Evolutionary conservation across 2,329 filamentous ascomycete genomes (phyloP).

Genomic region (Ophiocordyceps camponoti-leonardi): DNA sequence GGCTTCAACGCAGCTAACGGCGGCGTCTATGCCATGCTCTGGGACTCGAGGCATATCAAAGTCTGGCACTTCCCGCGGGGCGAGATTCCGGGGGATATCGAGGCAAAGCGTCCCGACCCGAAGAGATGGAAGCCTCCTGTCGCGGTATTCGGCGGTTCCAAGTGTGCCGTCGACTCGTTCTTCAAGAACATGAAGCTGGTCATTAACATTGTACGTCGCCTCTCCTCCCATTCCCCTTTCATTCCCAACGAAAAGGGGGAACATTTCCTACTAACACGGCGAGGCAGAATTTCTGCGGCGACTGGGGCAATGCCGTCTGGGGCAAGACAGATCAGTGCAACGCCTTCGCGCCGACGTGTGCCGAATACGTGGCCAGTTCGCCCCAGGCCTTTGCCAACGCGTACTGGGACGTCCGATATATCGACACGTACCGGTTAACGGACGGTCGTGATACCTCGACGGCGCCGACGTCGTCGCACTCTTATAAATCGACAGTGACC

Average conservation of each 20-base stretch:
- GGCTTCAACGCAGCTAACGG: conserved; percentile 49
- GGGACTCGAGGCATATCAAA: conserved; percentile 49
- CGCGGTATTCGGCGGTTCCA: conserved; percentile 46
- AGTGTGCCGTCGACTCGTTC: conserved; percentile 47
- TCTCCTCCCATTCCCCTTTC: background rate
- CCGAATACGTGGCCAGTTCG: conserved; percentile 27
- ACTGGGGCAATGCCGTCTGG: conserved; percentile 44
- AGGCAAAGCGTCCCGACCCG: conserved; percentile 40
- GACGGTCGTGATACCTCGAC: background rate
- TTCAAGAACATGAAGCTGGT: conserved; percentile 58
- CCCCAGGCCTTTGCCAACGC: conserved; percentile 23
- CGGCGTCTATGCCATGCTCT: conserved; percentile 56
- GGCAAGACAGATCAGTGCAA: conserved; percentile 19
- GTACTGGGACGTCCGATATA: conserved; percentile 37
- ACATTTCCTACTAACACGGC: background rate
- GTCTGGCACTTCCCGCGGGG: conserved; percentile 63
- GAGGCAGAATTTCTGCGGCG: conserved; percentile 53
- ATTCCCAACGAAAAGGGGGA: background rate
- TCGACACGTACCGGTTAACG: conserved; percentile 24
- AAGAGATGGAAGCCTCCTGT: conserved; percentile 49
- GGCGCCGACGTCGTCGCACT: background rate
- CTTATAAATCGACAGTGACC: background rate
- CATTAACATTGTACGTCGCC: conserved; percentile 40
- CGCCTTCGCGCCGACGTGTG: conserved; percentile 23
- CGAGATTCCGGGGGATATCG: conserved; percentile 48